Base-by-base conservation (phyloP, 805 yeast genomes). In the Tetrapisispora fleetii region DNA sequence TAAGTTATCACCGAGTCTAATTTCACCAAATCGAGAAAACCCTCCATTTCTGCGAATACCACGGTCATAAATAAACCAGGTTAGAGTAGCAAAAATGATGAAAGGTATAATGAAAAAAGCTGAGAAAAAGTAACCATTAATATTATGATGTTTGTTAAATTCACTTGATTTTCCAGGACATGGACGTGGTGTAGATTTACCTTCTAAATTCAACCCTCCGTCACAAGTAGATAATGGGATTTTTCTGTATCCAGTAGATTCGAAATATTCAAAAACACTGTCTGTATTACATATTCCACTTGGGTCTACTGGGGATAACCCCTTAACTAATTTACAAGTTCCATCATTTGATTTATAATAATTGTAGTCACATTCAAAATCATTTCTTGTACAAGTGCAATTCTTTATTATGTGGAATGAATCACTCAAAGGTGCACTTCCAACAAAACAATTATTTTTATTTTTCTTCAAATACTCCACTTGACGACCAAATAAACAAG, bases 321-420 rank as follows among this genome's bases (percentile, higher is more conserved):
- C 97, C 19, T 74, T 70, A n/a, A 89, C 85, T 38, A 89, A 75
- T 61, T 79, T 79, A 69, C 99, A 93, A 2, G 93, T 84, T 19
- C 95, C 95, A 60, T 88, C 96, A 0, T 58, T 52, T 45, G 80
- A 81, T 50, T 83, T 74, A 49, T 67, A 77, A 64, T 73, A 90
- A 67, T 90, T 90, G 70, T 81, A 87, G 64, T 93, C 99, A 75
- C 99, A 93, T 66, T 93, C 99, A 60, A 71, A 93, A 60, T 91
- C 99, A 46, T 77, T 76, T 65, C 96, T 77, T 0, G 93, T 75
- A 69, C 99, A 93, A 1, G 83, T 62, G 69, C 99, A 93, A 63
- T 85, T 81, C 51, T 79, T 71, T 11, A 76, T 62, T 13, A 76
- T 70, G 54, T 73, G 75, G 59, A 72, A 77, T 1, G 85, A 89